Evolutionary conservation across 2,329 filamentous ascomycete species (phyloP).

Genomic region (Whalleya microplaca): DNA sequence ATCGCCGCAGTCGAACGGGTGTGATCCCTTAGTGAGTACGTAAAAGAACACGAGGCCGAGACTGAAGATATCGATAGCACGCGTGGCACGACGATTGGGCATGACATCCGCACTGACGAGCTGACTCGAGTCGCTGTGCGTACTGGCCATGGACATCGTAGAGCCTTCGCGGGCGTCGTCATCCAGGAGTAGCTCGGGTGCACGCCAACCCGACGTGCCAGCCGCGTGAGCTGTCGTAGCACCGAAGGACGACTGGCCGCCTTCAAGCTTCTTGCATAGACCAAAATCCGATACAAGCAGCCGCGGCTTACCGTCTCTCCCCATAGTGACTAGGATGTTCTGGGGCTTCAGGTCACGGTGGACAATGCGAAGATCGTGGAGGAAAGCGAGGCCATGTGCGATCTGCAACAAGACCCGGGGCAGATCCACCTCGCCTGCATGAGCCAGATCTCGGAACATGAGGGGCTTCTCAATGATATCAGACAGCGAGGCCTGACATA

Average conservation of each 20-base stretch:
- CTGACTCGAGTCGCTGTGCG: constrained; percentile 65
- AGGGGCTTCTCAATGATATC: constrained; percentile 83
- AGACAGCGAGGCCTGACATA: constrained; percentile 90
- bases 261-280: constrained; percentile 94
- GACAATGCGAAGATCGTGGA: constrained; percentile 91
- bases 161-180: constrained; percentile 64
- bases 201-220: constrained; percentile 94
- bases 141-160: constrained; percentile 50
- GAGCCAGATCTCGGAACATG: constrained; percentile 69
- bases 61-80: constrained; percentile 97
- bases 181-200: constrained; percentile 86
- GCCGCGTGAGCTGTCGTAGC: constrained; percentile 92
- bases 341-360: constrained; percentile 97
- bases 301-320: constrained; percentile 71
- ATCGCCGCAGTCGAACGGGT: constrained; percentile 93
- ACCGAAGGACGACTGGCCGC: constrained; percentile 90
- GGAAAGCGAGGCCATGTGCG: constrained; percentile 82
- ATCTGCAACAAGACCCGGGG: constrained; percentile 86
- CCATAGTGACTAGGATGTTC: constrained; percentile 87
- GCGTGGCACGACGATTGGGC: constrained; percentile 79
- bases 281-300: constrained; percentile 97
- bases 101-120: constrained; percentile 60
- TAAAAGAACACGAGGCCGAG: constrained; percentile 98
- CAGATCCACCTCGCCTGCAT: constrained; percentile 74
- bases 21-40: constrained; percentile 88